Percentiles rank a stretch among this genome's conserved stretches.
Evolutionary conservation across 2,329 filamentous ascomycete species (phyloP).

Genomic region (Phaeosphaeriaceae sp.): DNA sequence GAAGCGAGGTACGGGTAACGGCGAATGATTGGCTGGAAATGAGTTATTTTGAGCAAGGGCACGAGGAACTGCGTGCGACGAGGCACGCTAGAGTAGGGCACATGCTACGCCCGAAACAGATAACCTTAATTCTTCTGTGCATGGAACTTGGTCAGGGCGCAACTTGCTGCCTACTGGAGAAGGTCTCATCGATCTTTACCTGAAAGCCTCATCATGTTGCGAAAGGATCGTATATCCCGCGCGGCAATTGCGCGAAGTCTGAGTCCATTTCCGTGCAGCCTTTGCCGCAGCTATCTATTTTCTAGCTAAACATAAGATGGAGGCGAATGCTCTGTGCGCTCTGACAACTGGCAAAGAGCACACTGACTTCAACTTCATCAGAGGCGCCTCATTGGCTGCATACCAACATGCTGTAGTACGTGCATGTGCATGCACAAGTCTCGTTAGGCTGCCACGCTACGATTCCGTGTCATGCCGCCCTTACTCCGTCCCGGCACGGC

Average conservation of each 20-base stretch:
- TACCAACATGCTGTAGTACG: not conserved
- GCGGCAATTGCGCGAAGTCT: not conserved
- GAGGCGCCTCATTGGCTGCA: not conserved
- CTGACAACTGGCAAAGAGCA: not conserved
- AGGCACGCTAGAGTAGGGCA: not conserved
- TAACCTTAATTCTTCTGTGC: constrained; percentile 12
- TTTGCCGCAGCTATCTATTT: not conserved
- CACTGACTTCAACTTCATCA: not conserved
- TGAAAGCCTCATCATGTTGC: not conserved
- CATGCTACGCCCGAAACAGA: not conserved
- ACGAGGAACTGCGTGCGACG: not conserved
- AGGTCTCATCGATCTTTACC: not conserved
- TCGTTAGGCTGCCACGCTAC: constrained; percentile 11
- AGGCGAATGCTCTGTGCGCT: not conserved
- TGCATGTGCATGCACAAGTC: constrained; percentile 6
- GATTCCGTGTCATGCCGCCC: constrained; percentile 10
- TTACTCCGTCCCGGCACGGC: constrained; percentile 14
- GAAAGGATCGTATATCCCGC: not conserved
- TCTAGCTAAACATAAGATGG: not conserved
- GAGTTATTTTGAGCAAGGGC: constrained; percentile 4
- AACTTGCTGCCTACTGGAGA: not conserved
- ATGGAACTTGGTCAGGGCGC: not conserved
- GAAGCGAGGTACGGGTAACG: not conserved
- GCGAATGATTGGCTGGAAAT: not conserved
- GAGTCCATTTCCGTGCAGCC: not conserved